A percentile compares a stretch with the other conserved stretches of the same genome.
Conservation (phyloP, 2,329 filamentous ascomycete species). For the Diaporthe capsici region DNA sequence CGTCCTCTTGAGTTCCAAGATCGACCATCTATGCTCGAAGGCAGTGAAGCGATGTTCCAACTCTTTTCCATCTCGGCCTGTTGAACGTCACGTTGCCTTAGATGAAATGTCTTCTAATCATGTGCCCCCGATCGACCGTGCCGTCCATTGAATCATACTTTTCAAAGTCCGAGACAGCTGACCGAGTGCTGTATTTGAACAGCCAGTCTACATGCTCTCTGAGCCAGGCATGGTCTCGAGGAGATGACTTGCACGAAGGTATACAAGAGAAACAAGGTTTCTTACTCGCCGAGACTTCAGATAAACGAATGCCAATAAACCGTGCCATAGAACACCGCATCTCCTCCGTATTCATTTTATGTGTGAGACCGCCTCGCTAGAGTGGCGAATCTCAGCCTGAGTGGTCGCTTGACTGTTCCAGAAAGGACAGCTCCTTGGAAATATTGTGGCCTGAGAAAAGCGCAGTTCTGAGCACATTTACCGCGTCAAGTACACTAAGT, state of each 20-base stretch:
- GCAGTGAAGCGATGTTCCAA: background rate
- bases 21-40: background rate
- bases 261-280: background rate
- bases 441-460: background rate
- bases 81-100: background rate
- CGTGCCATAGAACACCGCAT: background rate
- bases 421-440: background rate
- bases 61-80: background rate
- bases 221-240: background rate
- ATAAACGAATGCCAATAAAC: background rate
- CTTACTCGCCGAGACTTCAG: no score
- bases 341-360: background rate
- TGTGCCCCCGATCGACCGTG: background rate
- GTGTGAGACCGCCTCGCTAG: background rate
- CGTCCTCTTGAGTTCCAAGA: background rate
- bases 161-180: no score
- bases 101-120: no score
- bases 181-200: no score
- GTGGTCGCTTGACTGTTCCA: background rate
- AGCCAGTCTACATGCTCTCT: background rate
- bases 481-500: background rate
- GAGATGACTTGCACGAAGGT: background rate
- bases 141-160: background rate
- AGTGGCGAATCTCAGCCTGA: background rate
- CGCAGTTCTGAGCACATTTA: background rate